Percentiles rank a stretch among this genome's conserved stretches.
Conservation (phyloP, 352 stramenopile genomes). For the Pilasporangium apinafurcum region DNA sequence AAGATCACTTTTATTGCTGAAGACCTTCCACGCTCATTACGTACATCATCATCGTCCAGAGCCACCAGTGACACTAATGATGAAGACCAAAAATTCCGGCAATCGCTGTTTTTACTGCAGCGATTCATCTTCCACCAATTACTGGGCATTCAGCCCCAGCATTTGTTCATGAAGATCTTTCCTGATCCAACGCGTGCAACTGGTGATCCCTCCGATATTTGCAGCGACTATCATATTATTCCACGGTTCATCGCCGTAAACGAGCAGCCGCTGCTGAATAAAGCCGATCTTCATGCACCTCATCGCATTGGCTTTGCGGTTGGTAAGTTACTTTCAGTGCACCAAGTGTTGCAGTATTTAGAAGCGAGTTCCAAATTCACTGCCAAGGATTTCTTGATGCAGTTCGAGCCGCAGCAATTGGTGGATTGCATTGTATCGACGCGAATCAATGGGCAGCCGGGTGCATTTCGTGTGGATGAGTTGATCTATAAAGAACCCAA, state of each 20-base stretch:
- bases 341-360: constrained; percentile 62
- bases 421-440: constrained; percentile 71
- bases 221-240: constrained; percentile 73
- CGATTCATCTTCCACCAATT: constrained; percentile 71
- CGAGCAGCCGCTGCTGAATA: constrained; percentile 55
- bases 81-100: constrained; percentile 25
- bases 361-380: constrained; percentile 46
- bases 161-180: constrained; percentile 68
- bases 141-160: constrained; percentile 60
- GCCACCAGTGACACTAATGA: constrained; percentile 8
- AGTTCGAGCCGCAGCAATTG: constrained; percentile 40
- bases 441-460: constrained; percentile 54
- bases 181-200: constrained; percentile 41
- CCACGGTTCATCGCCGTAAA: constrained; percentile 76
- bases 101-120: constrained; percentile 64
- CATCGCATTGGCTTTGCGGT: constrained; percentile 79
- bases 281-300: constrained; percentile 47
- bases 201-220: constrained; percentile 49
- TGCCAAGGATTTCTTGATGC: constrained; percentile 35
- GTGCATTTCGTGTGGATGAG: constrained; percentile 56
- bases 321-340: constrained; percentile 53
- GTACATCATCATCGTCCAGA: constrained; percentile 8
- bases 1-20: constrained; percentile 64
- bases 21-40: constrained; percentile 25
- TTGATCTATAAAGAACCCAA: constrained; percentile 22